Conservation (phyloP, 352 stramenopile species). For the Blastocystis sp. region DNA sequence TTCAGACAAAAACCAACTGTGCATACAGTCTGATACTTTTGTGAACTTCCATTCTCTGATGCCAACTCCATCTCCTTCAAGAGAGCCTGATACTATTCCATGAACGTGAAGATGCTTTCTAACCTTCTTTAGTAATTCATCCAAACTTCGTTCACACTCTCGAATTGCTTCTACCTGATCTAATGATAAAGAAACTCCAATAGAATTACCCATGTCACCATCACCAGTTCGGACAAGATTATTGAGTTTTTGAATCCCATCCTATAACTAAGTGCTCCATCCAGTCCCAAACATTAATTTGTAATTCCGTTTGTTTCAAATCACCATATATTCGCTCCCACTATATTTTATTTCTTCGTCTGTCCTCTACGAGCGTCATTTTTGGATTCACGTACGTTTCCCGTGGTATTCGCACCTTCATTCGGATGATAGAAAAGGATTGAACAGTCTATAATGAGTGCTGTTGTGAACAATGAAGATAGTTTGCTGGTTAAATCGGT, state of each 20-base stretch:
- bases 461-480: not conserved
- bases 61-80: conserved; percentile 31
- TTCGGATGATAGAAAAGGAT: not conserved
- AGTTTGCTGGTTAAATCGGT: not conserved
- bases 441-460: not conserved
- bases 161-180: not conserved
- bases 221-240: not conserved
- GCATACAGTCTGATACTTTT: not conserved
- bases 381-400: not conserved
- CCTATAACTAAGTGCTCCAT: not conserved
- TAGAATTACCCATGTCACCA: not conserved
- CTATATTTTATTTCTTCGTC: not conserved
- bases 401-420: not conserved
- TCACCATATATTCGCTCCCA: conserved; percentile 27
- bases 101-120: not conserved
- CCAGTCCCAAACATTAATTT: not conserved
- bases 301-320: not conserved
- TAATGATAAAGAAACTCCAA: not conserved
- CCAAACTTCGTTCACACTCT: not conserved
- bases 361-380: not conserved
- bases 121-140: not conserved
- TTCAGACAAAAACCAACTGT: not conserved
- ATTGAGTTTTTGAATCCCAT: conserved; percentile 32
- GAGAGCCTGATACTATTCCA: not conserved
- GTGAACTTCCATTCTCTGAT: not conserved